These are phyloP conservation scores for Vaccinium macrocarpon DNA, from an alignment of 148 eudicot genomes.

Conservation along the genomic window DNA sequence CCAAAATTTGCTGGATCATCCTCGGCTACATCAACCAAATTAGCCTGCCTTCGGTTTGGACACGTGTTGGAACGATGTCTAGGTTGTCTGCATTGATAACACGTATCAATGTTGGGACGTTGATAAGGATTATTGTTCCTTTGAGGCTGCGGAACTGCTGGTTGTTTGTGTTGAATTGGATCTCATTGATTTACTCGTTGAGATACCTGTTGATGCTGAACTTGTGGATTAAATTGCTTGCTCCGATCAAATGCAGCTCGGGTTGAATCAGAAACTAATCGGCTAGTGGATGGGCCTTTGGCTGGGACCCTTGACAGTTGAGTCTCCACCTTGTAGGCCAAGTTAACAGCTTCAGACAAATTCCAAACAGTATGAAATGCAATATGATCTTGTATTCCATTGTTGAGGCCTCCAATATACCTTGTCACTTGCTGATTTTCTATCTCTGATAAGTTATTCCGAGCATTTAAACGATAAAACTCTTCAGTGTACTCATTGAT, in stretches of 20 bases:
- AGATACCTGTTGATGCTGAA: not conserved
- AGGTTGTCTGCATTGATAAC: not conserved
- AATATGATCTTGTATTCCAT: no score
- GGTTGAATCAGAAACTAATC: not conserved
- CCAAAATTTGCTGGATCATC: not conserved
- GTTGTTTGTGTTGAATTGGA: not conserved
- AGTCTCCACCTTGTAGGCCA: no score
- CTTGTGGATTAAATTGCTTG: not conserved
- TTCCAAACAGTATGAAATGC: no score
- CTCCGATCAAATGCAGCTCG: not conserved
- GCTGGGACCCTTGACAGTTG: no score
- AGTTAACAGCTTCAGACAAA: no score
- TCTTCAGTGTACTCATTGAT: no score
- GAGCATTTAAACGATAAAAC: no score
- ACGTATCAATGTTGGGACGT: not conserved
- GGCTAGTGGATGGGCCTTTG: no score
- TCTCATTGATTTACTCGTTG: no score
- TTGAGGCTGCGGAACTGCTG: not conserved
- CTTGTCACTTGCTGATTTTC: no score
- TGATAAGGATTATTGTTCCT: not conserved
- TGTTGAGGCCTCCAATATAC: no score
- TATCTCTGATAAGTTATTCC: no score
- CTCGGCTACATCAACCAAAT: not conserved
- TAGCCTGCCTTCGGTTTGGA: slow-evolving; percentile 1
- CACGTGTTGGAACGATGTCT: not conserved